phyloP scores from a whole-genome alignment of 2,329 filamentous ascomycete genomes.

The Grosmannia serpens region DNA sequence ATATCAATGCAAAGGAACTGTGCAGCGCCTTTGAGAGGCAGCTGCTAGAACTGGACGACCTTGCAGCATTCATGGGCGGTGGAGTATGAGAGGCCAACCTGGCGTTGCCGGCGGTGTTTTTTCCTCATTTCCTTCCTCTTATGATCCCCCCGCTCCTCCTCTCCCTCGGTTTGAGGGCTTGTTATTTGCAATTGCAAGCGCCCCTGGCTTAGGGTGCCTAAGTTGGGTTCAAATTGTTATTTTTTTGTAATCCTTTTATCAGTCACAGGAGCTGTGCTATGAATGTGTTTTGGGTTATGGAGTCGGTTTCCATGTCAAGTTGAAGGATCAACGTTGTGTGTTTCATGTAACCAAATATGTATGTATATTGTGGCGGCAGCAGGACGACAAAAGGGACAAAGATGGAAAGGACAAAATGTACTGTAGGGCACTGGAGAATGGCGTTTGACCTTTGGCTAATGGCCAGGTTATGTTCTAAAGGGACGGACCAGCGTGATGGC shows the following conservation, averaged over 20 bases:
- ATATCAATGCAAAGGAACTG: slow-evolving; percentile 48
- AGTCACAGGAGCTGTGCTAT: neutral
- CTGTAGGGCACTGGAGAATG: neutral
- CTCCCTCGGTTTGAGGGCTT: neutral
- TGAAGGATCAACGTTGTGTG: neutral
- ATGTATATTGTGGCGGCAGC: neutral
- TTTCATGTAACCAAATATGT: neutral
- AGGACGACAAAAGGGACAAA: neutral
- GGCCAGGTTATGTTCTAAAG: neutral
- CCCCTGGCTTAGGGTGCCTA: neutral
- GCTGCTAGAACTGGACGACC: slow-evolving; percentile 47
- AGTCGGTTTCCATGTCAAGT: neutral
- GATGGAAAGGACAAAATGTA: neutral
- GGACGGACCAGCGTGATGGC: neutral
- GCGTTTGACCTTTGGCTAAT: neutral
- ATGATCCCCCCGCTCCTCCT: neutral
- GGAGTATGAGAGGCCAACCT: slow-evolving; percentile 32
- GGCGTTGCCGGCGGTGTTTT: neutral
- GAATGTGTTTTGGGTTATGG: neutral
- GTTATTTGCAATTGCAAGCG: neutral
- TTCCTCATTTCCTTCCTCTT: neutral
- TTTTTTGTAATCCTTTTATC: neutral
- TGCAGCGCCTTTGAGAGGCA: slow-evolving; percentile 49
- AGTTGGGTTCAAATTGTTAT: neutral
- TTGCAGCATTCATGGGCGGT: slow-evolving; percentile 52